Base-by-base conservation (phyloP, 495 filamentous ascomycete species). In the Aspergillus incahuasiensis region DNA sequence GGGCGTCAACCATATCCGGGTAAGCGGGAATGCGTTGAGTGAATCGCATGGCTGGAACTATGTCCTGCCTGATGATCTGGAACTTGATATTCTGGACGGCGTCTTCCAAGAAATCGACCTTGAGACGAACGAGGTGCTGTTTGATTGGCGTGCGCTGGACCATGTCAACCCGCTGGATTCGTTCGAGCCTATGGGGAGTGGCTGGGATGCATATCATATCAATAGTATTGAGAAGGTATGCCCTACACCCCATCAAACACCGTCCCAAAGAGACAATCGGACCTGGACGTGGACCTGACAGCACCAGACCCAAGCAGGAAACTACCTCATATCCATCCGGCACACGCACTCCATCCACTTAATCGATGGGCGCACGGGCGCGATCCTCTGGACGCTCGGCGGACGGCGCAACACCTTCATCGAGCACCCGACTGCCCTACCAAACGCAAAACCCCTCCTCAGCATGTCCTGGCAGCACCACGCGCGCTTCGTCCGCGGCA, bases 261-360 rank as follows among this genome's bases (percentile, higher is more conserved):
- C 6, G 25, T 48, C 13, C 6, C 6, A 39, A 30, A 3, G 30
- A 16, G 16, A 30, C 28, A 47, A 22, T 25, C n/a, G n/a, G n/a
- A n/a, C n/a, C n/a, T n/a, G n/a, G n/a, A n/a, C n/a, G n/a, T n/a
- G n/a, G n/a, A n/a, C n/a, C 42, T 44, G 19, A 44, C 51, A 19
- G 6, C 6, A 0, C 45, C 8, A 56, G 54, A 56, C 59, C 25
- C 32, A 59, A 53, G 58, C 59, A 6, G 76, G 78, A n/a, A 74
- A 79, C 60, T 82, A 79, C 55, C 63, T 82, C 13, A 72, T 82
- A 40, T 81, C 78, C 0, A 72, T 72, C n/a, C 76, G 79, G 13
- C 72, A 79, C 54, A 69, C 69, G 13, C 70, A 70, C 57, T 66
- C 74, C 34, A 68, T 82, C 32, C 71, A 71, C 58, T 75, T 76